Evolutionary conservation across 164 flowering plant genomes (phyloP), one percentile per base, ranked within the genome.

Genomic region (Protea cynaroides): DNA sequence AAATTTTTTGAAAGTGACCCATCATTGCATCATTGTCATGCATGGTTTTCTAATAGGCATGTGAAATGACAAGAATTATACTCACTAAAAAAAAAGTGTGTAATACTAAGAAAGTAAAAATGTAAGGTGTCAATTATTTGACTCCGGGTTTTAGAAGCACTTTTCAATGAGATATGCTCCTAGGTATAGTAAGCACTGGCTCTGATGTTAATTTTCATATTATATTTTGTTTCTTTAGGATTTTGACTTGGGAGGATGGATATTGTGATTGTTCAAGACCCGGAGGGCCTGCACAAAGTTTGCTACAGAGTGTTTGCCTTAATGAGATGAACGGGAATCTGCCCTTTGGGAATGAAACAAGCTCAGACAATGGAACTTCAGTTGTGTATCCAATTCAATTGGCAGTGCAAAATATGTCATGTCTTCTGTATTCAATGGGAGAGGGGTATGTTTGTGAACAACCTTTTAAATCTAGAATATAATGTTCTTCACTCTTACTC

Each of bases 241-340:
- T 76, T 51, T 75, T 89, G 80, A 74, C 72, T 17, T 87, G 82
- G 86, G 96, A 85, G 67, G 95, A 90, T 79, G 91, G 88, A 24
- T 92, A 80, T 60, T 84, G 69, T 76, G 75, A 78, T 62, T 67
- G 64, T 76, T 64, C 74, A 47, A 73, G 72, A 70, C 66, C 69
- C 47, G 70, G 60, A 63, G 68, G 68, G 23, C 18, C 69, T 25
- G 8, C 43, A 52, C 72, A 69, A 62, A 65, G 36, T 52, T 58
- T 65, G 11, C 57, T 69, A 18, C 71, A 68, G 55, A 72, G 59
- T 67, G 44, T 55, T 47, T 67, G 47, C 63, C 59, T 56, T 59
- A 66, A 56, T n/a, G 65, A 51, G 18, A 56, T 65, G 7, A 55
- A 51, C 38, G 73, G 40, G n/a, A 52, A 58, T 40, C 29, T 36